A percentile compares a stretch with the other conserved stretches of the same genome.
Evolutionary conservation across 176 grass and related monocot genomes (phyloP).

Genomic region (Carex cristatella): DNA sequence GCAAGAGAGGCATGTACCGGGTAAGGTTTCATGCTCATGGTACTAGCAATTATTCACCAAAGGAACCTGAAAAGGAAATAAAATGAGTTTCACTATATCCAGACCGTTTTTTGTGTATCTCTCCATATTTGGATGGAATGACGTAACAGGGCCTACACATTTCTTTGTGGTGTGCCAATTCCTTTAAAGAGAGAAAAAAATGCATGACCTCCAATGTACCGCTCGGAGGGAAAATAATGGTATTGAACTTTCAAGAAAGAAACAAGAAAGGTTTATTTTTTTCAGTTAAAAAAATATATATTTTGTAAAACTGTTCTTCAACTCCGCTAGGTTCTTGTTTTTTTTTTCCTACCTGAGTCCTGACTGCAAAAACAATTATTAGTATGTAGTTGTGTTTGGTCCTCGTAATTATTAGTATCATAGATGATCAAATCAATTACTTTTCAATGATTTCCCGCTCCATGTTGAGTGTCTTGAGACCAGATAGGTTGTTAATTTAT

Average conservation of each 20-base stretch:
- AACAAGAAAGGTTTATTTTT: background rate
- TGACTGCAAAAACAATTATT: background rate
- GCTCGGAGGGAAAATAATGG: background rate
- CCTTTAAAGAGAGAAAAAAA: background rate
- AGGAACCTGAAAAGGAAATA: background rate
- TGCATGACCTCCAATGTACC: too few relatives aligned
- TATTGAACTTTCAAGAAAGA: background rate
- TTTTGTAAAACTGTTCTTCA: background rate
- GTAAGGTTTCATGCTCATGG: background rate
- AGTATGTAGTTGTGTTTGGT: background rate
- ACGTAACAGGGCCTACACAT: background rate
- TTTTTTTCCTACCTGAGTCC: background rate
- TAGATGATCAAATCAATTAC: background rate
- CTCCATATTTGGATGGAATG: background rate
- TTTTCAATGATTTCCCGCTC: background rate
- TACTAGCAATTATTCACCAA: slow-evolving; percentile 1
- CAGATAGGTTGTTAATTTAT: background rate
- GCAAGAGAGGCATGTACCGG: background rate
- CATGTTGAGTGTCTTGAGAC: background rate
- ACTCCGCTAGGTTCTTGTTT: background rate
- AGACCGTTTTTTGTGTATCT: background rate
- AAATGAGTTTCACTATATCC: slow-evolving; percentile 13
- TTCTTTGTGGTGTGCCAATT: background rate
- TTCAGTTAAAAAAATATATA: background rate
- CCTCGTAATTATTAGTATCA: background rate